Conservation (phyloP, 352 stramenopile species). For the Globisporangium spiculum region DNA sequence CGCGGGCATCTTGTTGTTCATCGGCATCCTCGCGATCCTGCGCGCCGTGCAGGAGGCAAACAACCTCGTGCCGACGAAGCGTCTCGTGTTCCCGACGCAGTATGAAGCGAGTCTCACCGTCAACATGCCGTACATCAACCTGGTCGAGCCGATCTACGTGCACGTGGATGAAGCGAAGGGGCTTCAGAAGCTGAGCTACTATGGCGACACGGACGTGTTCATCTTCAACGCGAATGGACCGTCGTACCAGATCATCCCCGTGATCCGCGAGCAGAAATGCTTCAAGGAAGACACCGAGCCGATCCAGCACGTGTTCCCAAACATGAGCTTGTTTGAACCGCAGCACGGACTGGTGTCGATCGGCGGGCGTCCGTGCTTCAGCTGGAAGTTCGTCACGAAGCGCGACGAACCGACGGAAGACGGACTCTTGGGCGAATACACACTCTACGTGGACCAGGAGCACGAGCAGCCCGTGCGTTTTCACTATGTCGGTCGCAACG, state of each 20-base stretch:
- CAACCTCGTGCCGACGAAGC: slow-evolving; percentile 63
- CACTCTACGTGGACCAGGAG: slow-evolving; percentile 78
- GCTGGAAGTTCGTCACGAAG: slow-evolving; percentile 78
- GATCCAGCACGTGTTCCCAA: slow-evolving; percentile 84
- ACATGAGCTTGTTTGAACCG: slow-evolving; percentile 81
- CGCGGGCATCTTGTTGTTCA: slow-evolving; percentile 78
- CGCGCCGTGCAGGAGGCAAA: slow-evolving; percentile 78
- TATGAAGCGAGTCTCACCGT: slow-evolving; percentile 87
- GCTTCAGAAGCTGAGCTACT: slow-evolving; percentile 87
- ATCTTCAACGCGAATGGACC: slow-evolving; percentile 80
- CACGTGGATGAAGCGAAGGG: slow-evolving; percentile 71
- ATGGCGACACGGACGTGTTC: slow-evolving; percentile 85
- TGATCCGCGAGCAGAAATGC: slow-evolving; percentile 74
- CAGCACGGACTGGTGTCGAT: slow-evolving; percentile 79
- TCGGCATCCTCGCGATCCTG: slow-evolving; percentile 77
- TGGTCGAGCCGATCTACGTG: slow-evolving; percentile 86
- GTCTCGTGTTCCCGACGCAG: slow-evolving; percentile 70
- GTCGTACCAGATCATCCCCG: slow-evolving; percentile 82
- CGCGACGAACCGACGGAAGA: slow-evolving; percentile 48
- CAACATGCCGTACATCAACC: slow-evolving; percentile 88
- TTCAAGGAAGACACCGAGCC: slow-evolving; percentile 57
- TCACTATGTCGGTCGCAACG: slow-evolving; percentile 85
- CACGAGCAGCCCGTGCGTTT: slow-evolving; percentile 79
- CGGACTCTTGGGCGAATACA: slow-evolving; percentile 82
- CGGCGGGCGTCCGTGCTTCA: slow-evolving; percentile 68